Evolutionary conservation across 768 basidiomycete species (phyloP), one percentile per base, ranked within the genome.

Genomic region (Phylloporus sp.): DNA sequence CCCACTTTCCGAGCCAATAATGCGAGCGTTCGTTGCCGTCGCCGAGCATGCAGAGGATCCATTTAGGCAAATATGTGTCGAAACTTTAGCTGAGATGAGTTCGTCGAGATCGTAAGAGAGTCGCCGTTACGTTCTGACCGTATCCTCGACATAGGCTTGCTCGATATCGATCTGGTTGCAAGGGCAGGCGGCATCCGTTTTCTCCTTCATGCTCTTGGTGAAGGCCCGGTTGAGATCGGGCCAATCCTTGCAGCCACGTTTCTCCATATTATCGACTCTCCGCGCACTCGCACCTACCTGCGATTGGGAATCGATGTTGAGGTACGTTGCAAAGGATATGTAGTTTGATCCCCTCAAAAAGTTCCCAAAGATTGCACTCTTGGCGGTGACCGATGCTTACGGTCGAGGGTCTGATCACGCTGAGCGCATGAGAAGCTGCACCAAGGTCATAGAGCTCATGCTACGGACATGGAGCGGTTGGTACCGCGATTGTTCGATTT

Each of bases 21-120:
- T 97, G 72, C 82, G 97, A 28, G 89, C 91, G 11, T 72, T 98
- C n/a, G 82, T 97, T 35, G 91, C 95, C 9, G 82, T 97, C 12
- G 93, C 95, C 0, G 97, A 99, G 66, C 88, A 92, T 51, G 76
- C 81, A 10, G 97, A 98, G 57, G 97, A 98, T 61, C 85, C 88
- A 1, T 89, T 98, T 62, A 78, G 88, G 51, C 75, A 80, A 1
- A 81, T 92, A 44, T 90, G 86, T 41, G 77, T 97, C 28, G 85
- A 94, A 68, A 97, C 91, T 0, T 70, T 99, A 48, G 80, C 89
- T 0, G 97, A 98, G 73, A 89, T 98, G 45, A 72, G 95, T 95
- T 57, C 59, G 88, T 67, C 41, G 53, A 32, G 48, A 32, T 41
- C 31, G 24, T 43, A 29, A 44, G 52, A 39, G 31, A 50, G 41